A percentile compares a stretch with the other conserved stretches of the same genome.
These are phyloP conservation scores for Aspergillus uvarum DNA, from an alignment of 2,329 filamentous ascomycete genomes.

Conservation along the genomic window DNA sequence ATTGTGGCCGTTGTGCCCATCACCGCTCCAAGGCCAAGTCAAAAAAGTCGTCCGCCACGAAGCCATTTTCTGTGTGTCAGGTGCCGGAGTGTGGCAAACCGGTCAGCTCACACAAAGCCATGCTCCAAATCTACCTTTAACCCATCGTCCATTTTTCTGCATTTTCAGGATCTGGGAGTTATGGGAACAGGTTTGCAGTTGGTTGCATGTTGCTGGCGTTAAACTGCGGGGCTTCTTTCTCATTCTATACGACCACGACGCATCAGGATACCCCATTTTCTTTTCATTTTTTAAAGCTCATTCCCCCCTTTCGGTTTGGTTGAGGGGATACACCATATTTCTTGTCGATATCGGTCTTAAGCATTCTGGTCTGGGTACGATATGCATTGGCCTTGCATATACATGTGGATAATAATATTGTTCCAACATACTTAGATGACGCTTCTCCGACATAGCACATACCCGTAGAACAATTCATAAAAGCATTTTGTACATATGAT, in stretches of 20 bases:
- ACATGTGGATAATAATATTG: conserved; percentile 1
- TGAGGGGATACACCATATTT: not conserved
- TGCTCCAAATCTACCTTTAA: conserved; percentile 52
- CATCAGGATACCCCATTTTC: conserved; percentile 20
- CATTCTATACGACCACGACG: not conserved
- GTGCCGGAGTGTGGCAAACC: conserved; percentile 43
- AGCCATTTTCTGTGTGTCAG: conserved; percentile 47
- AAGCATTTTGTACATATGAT: conserved; percentile 26
- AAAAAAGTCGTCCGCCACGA: conserved; percentile 34
- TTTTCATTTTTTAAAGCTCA: not conserved
- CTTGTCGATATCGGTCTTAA: not conserved
- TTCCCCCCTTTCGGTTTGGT: not conserved
- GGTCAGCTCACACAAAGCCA: conserved; percentile 39
- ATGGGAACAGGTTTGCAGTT: not conserved
- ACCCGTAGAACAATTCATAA: not conserved
- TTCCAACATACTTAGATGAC: not conserved
- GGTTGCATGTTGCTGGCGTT: conserved; percentile 10
- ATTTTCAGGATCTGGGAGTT: not conserved
- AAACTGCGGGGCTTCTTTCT: not conserved
- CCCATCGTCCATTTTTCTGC: conserved; percentile 10
- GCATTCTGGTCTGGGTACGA: conserved; percentile 2
- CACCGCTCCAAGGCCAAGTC: conserved; percentile 39
- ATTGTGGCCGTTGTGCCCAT: conserved; percentile 49
- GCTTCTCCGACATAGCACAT: not conserved
- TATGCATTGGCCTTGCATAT: conserved; percentile 3